These are phyloP conservation scores for Polytolypa hystricis DNA, from an alignment of 2,329 filamentous ascomycete genomes.

Conservation along the genomic window DNA sequence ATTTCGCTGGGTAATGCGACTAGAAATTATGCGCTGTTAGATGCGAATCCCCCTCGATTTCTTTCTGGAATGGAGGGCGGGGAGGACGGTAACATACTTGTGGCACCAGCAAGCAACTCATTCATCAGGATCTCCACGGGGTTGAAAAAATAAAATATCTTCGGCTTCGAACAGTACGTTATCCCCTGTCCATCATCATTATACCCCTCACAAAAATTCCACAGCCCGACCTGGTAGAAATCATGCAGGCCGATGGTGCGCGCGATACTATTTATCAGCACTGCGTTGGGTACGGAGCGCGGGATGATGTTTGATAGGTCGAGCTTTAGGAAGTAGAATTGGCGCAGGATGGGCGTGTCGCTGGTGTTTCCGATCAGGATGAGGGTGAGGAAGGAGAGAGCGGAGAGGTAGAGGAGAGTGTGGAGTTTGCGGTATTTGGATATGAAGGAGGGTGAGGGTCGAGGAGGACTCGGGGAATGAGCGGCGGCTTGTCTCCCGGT, in stretches of 20 bases:
- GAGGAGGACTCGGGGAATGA: no score
- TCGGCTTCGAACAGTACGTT: conserved; percentile 61
- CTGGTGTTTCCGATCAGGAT: conserved; percentile 67
- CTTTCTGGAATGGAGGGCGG: not conserved
- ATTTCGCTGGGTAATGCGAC: conserved; percentile 68
- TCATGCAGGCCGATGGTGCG: conserved; percentile 80
- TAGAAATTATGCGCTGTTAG: conserved; percentile 16
- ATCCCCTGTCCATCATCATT: conserved; percentile 52
- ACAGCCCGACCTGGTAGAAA: conserved; percentile 86
- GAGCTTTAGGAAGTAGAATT: conserved; percentile 76
- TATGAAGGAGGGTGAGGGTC: no score
- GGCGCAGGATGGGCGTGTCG: conserved; percentile 48
- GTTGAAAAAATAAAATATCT: conserved; percentile 78
- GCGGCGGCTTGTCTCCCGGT: no score
- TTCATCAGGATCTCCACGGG: conserved; percentile 69
- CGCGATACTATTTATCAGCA: conserved; percentile 76
- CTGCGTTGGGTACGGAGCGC: conserved; percentile 56
- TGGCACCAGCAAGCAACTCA: conserved; percentile 71
- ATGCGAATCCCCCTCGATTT: not conserved
- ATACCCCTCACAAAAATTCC: conserved; percentile 88
- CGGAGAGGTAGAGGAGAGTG: conserved; percentile 59
- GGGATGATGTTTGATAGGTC: conserved; percentile 75
- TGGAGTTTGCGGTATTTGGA: conserved; percentile 55
- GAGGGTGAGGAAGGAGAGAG: conserved; percentile 68
- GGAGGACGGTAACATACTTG: conserved; percentile 40